Percentiles rank a stretch among this genome's conserved stretches.
phyloP scores from a whole-genome alignment of 2,329 filamentous ascomycete species.

The Aspergillus alliaceus region DNA sequence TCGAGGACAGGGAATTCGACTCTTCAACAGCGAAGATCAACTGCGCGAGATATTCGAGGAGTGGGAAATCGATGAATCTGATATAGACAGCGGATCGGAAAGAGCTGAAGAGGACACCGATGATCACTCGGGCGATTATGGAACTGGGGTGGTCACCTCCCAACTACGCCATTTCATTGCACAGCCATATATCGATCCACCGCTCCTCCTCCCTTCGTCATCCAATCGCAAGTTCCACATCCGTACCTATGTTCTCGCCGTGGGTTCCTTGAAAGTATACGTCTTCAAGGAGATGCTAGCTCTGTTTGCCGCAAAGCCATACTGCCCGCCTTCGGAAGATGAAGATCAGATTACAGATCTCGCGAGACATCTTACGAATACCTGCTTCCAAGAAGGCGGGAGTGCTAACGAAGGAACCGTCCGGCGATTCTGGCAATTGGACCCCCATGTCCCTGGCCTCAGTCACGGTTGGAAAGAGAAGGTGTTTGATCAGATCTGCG shows the following conservation, averaged over 20 bases:
- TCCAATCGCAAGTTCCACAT: slow-evolving; percentile 88
- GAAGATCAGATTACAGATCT: slow-evolving; percentile 54
- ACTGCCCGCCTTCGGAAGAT: slow-evolving; percentile 59
- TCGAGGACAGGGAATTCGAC: slow-evolving; percentile 83
- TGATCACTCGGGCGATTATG: slow-evolving; percentile 16
- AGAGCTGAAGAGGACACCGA: slow-evolving; percentile 34
- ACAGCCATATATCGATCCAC: slow-evolving; percentile 90
- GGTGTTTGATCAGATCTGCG: slow-evolving; percentile 74
- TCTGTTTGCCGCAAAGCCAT: slow-evolving; percentile 78
- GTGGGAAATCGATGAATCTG: slow-evolving; percentile 73
- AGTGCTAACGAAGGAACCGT: slow-evolving; percentile 63
- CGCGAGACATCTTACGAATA: slow-evolving; percentile 86
- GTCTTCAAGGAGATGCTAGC: slow-evolving; percentile 91
- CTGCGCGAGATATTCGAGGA: slow-evolving; percentile 85
- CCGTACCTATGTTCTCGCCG: slow-evolving; percentile 81
- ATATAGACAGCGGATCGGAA: slow-evolving; percentile 44
- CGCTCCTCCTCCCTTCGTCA: slow-evolving; percentile 67
- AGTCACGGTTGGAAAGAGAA: slow-evolving; percentile 51
- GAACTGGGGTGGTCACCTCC: slow-evolving; percentile 70
- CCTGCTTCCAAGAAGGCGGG: slow-evolving; percentile 75
- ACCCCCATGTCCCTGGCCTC: slow-evolving; percentile 36
- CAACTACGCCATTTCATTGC: slow-evolving; percentile 95
- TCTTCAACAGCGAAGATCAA: slow-evolving; percentile 83
- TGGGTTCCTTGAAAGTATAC: slow-evolving; percentile 75
- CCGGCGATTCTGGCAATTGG: slow-evolving; percentile 71